These are phyloP conservation scores for Neonectria ditissima DNA, from an alignment of 2,329 filamentous ascomycete genomes.

Conservation along the genomic window DNA sequence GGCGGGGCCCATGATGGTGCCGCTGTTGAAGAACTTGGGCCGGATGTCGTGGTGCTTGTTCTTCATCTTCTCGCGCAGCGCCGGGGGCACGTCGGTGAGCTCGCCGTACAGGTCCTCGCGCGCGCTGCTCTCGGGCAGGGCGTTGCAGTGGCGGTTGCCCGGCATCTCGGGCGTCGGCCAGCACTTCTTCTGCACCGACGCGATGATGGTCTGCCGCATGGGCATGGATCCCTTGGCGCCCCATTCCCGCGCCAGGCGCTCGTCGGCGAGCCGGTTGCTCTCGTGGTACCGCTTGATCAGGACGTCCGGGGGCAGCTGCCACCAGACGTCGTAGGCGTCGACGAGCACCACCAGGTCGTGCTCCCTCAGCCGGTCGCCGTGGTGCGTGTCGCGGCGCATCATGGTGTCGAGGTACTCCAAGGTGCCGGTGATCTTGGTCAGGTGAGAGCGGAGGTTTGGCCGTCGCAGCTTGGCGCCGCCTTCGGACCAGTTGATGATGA, in stretches of 20 bases:
- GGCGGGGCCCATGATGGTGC: slow-evolving; percentile 43
- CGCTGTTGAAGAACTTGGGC: slow-evolving; percentile 45
- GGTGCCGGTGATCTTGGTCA: slow-evolving; percentile 45
- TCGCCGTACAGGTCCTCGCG: slow-evolving; percentile 36
- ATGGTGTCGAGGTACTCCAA: slow-evolving; percentile 43
- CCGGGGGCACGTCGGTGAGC: slow-evolving; percentile 25
- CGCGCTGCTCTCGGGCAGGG: slow-evolving; percentile 30
- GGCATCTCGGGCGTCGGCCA: slow-evolving; percentile 21
- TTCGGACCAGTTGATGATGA: slow-evolving; percentile 47
- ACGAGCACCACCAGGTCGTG: slow-evolving; percentile 43
- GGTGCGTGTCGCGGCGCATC: not conserved
- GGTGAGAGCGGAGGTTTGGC: slow-evolving; percentile 34
- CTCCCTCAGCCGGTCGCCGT: slow-evolving; percentile 31
- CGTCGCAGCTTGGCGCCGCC: slow-evolving; percentile 18
- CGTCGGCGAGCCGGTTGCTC: slow-evolving; percentile 31
- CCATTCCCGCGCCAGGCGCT: slow-evolving; percentile 27
- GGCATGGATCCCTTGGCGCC: not conserved
- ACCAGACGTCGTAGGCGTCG: slow-evolving; percentile 47
- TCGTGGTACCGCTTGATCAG: slow-evolving; percentile 44
- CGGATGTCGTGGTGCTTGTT: slow-evolving; percentile 23
- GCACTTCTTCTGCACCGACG: slow-evolving; percentile 39
- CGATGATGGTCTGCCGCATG: slow-evolving; percentile 39
- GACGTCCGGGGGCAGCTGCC: slow-evolving; percentile 45
- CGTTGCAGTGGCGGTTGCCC: slow-evolving; percentile 35
- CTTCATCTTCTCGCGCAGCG: not conserved